A percentile compares a stretch with the other conserved stretches of the same genome.
Conservation (phyloP, 371 early-diverging fungal genomes). For the Mortierella sp. region DNA sequence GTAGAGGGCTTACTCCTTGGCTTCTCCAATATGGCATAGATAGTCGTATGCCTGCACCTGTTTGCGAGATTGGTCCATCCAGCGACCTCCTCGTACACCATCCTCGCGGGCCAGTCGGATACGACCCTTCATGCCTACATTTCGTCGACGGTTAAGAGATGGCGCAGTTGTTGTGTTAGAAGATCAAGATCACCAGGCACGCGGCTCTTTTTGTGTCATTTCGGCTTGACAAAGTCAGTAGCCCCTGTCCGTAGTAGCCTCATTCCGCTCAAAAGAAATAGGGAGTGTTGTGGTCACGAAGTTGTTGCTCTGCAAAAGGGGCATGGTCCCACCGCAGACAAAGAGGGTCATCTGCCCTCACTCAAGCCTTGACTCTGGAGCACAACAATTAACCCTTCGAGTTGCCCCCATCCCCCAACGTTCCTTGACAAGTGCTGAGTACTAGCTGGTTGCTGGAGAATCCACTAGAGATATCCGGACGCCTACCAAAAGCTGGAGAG, state of each 20-base stretch:
- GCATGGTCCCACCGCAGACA: not conserved
- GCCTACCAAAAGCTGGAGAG: too few species aligned
- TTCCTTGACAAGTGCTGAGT: slow-evolving; percentile 5
- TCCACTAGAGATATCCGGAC: too few species aligned
- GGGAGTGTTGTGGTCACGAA: not conserved
- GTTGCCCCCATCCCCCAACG: not conserved
- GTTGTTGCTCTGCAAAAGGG: slow-evolving; percentile 1
- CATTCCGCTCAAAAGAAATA: not conserved
- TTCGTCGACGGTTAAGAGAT: not conserved
- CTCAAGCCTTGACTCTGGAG: not conserved
- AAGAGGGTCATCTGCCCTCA: slow-evolving; percentile 9
- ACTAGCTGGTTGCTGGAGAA: too few species aligned
- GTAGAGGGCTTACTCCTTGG: slow-evolving; percentile 97
- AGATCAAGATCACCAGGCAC: not conserved
- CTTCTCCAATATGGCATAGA: slow-evolving; percentile 98
- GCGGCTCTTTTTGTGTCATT: too few species aligned
- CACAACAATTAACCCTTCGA: too few species aligned
- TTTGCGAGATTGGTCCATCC: slow-evolving; percentile 96
- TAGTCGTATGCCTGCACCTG: slow-evolving; percentile 98
- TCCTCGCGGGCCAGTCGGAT: slow-evolving; percentile 71
- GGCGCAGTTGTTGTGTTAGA: slow-evolving; percentile 9
- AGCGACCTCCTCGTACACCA: slow-evolving; percentile 67
- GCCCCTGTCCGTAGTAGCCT: not conserved
- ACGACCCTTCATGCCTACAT: slow-evolving; percentile 64
- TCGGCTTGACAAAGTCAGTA: too few species aligned